Evolutionary conservation across 1,139 yeast species (phyloP).

Genomic region (Zygotorulaspora mrakii): DNA sequence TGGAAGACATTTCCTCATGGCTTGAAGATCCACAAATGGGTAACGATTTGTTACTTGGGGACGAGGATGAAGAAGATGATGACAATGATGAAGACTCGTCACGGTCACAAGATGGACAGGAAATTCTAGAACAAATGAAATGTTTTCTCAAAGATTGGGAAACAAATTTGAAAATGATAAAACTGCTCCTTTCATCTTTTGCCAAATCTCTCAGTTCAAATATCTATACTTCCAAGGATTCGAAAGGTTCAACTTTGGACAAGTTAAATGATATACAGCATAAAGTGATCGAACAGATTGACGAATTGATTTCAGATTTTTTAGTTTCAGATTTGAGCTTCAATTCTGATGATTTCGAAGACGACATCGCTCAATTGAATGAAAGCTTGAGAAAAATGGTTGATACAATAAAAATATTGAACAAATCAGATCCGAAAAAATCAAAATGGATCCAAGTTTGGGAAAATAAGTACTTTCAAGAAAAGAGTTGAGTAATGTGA

Average conservation of each 20-base stretch:
- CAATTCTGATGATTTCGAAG: slow-evolving; percentile 21
- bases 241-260: slow-evolving; percentile 29
- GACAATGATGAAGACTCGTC: slow-evolving; percentile 30
- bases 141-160: slow-evolving; percentile 48
- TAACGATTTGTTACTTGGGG: slow-evolving; percentile 39
- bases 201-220: slow-evolving; percentile 50
- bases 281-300: slow-evolving; percentile 33
- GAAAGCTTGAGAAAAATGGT: slow-evolving; percentile 19
- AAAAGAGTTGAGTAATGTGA: slow-evolving; percentile 1
- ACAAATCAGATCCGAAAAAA: slow-evolving; percentile 27
- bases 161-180: slow-evolving; percentile 52
- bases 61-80: slow-evolving; percentile 37
- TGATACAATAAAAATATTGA: slow-evolving; percentile 25
- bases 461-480: slow-evolving; percentile 31
- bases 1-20: slow-evolving; percentile 66
- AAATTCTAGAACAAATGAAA: slow-evolving; percentile 39
- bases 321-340: slow-evolving; percentile 33
- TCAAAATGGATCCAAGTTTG: slow-evolving; percentile 35
- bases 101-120: slow-evolving; percentile 25
- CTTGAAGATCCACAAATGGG: slow-evolving; percentile 53
- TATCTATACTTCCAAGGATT: slow-evolving; percentile 21
- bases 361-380: slow-evolving; percentile 18
- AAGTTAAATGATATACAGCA: slow-evolving; percentile 33
- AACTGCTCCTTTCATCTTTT: slow-evolving; percentile 51
- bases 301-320: slow-evolving; percentile 37